Evolutionary conservation across 23 red algal species (phyloP).

Genomic region (Cyanidiococcus yangmingshanensis): DNA sequence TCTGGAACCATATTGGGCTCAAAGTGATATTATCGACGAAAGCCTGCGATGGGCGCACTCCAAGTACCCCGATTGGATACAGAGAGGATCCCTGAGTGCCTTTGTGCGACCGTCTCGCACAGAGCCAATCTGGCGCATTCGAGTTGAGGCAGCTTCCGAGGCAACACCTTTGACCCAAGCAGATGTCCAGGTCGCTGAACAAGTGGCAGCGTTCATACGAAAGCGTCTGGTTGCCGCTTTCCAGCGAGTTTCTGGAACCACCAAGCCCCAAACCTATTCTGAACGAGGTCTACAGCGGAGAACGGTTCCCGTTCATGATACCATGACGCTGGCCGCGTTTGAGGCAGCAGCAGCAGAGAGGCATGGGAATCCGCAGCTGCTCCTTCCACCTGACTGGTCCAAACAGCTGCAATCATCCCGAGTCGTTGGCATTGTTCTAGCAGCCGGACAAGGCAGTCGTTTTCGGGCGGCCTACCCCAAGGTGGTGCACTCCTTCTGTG

Average conservation of each 20-base stretch:
- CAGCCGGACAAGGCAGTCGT: constrained; percentile 75
- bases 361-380: no score
- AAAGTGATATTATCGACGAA: not conserved
- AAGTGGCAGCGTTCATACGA: not conserved
- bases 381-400: not conserved
- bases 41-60: not conserved
- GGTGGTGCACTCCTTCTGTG: constrained; percentile 69
- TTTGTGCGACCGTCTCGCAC: constrained; percentile 9
- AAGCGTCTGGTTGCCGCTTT: not conserved
- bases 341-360: not conserved
- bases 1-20: not conserved
- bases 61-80: not conserved
- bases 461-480: constrained; percentile 59
- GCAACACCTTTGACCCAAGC: no score
- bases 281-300: not conserved
- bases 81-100: not conserved
- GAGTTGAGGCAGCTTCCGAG: not conserved
- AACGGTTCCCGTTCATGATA: not conserved
- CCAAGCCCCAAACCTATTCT: not conserved
- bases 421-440: constrained; percentile 49
- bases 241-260: not conserved
- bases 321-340: not conserved
- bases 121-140: not conserved
- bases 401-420: not conserved
- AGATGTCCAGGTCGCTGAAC: not conserved